Conservation (phyloP, 2,329 filamentous ascomycete species). For the Lasiodiplodia sp. region DNA sequence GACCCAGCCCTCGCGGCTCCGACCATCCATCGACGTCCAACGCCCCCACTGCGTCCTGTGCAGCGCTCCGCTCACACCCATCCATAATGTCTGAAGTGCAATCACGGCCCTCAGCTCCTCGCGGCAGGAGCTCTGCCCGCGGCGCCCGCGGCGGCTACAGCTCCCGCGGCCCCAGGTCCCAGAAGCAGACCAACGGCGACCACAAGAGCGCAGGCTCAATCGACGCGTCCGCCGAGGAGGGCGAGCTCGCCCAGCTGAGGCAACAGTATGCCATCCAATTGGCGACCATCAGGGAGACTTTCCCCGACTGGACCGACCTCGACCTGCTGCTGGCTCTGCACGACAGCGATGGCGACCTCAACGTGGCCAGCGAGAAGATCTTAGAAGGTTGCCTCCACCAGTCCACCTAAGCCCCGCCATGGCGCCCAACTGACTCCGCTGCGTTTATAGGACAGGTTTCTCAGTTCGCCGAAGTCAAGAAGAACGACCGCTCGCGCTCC, state of each 20-base stretch:
- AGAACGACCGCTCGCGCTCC: slow-evolving; percentile 74
- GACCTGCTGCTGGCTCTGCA: slow-evolving; percentile 92
- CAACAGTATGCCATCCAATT: slow-evolving; percentile 85
- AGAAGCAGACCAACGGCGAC: slow-evolving; percentile 72
- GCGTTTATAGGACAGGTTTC: slow-evolving; percentile 71
- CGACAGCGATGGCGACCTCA: slow-evolving; percentile 80
- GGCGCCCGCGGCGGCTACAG: slow-evolving; percentile 78
- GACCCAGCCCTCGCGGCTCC: slow-evolving; percentile 38
- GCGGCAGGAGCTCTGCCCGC: slow-evolving; percentile 89
- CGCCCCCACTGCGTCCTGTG: slow-evolving; percentile 38
- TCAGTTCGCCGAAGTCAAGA: slow-evolving; percentile 85
- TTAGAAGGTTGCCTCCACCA: slow-evolving; percentile 67
- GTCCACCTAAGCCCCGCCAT: background rate
- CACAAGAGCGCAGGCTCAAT: slow-evolving; percentile 64
- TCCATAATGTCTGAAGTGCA: slow-evolving; percentile 91
- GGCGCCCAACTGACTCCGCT: slow-evolving; percentile 36
- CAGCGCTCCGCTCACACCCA: slow-evolving; percentile 34
- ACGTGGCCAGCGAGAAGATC: slow-evolving; percentile 78
- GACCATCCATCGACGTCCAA: slow-evolving; percentile 41
- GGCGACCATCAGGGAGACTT: slow-evolving; percentile 86
- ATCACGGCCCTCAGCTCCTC: slow-evolving; percentile 79
- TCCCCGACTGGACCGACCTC: slow-evolving; percentile 93
- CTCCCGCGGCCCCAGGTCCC: slow-evolving; percentile 59
- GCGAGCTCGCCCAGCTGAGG: slow-evolving; percentile 90
- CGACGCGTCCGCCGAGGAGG: slow-evolving; percentile 77